These are phyloP conservation scores for Rhizopogon vesiculosus DNA, from an alignment of 768 basidiomycete species.

Conservation along the genomic window DNA sequence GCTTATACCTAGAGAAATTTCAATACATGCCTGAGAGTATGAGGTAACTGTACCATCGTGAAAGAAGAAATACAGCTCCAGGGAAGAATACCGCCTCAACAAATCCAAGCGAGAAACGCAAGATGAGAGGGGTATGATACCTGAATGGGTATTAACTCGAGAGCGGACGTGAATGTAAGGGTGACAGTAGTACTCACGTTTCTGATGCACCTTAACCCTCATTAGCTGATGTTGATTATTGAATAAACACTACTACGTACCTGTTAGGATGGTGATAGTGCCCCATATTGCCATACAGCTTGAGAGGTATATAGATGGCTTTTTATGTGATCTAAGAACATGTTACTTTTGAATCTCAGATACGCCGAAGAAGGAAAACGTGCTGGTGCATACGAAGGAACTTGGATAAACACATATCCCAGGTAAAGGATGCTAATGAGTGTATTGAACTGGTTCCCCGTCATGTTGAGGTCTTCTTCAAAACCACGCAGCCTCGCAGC, in stretches of 20 bases:
- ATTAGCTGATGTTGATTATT: constrained; percentile 1
- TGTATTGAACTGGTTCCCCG: constrained; percentile 59
- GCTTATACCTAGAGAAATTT: constrained; percentile 17
- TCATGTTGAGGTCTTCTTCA: constrained; percentile 57
- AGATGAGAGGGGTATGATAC: constrained; percentile 56
- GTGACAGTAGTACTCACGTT: constrained; percentile 4
- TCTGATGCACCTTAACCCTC: constrained; percentile 32
- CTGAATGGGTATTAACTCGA: constrained; percentile 22
- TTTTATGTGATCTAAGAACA: constrained; percentile 61
- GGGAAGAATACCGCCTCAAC: constrained; percentile 60
- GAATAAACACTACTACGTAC: constrained; percentile 18
- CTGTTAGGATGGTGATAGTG: constrained; percentile 48
- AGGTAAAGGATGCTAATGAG: constrained; percentile 63
- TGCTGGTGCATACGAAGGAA: constrained; percentile 50
- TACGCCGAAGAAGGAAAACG: neutral
- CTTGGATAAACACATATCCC: constrained; percentile 72
- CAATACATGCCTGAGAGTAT: neutral
- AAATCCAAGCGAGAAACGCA: constrained; percentile 73
- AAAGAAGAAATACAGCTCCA: constrained; percentile 57
- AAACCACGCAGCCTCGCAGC: constrained; percentile 70
- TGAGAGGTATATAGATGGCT: constrained; percentile 64
- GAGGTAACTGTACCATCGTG: constrained; percentile 43
- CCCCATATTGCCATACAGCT: constrained; percentile 71
- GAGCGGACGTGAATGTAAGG: constrained; percentile 3
- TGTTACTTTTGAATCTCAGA: constrained; percentile 43